phyloP scores from a whole-genome alignment of 2,329 filamentous ascomycete genomes.

The Hymenotorrendiella dingleyae region DNA sequence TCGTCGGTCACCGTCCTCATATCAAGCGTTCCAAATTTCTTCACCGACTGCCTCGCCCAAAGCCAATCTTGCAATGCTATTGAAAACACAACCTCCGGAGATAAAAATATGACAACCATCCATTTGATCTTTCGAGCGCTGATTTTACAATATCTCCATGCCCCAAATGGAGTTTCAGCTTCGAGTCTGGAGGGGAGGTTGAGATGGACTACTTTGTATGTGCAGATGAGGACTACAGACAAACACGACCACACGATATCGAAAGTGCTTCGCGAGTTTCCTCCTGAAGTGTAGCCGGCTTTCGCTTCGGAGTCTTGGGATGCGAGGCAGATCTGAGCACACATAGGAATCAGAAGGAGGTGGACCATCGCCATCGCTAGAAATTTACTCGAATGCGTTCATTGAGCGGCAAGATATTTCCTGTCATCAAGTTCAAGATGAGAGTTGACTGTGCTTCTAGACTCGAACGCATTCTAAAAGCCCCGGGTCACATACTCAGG shows the following conservation, averaged over 20 bases:
- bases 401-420: no score
- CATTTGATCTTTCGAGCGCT: background rate
- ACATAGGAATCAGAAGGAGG: no score
- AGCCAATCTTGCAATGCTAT: background rate
- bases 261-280: conserved; percentile 32
- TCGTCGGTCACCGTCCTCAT: no score
- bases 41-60: background rate
- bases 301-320: no score
- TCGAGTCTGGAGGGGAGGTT: background rate
- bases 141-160: background rate
- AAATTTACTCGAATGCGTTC: no score
- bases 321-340: no score
- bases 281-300: no score
- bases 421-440: no score
- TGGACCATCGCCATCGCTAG: no score
- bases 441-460: no score
- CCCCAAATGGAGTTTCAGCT: background rate
- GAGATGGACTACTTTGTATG: conserved; percentile 20
- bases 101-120: background rate
- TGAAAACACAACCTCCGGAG: background rate
- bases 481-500: no score
- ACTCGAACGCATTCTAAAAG: no score
- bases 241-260: conserved; percentile 36
- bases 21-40: background rate
- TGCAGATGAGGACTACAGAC: conserved; percentile 31